Percentiles rank a stretch among this genome's conserved stretches.
Conservation (phyloP, 495 filamentous ascomycete genomes). For the Talaromyces wortmannii region DNA sequence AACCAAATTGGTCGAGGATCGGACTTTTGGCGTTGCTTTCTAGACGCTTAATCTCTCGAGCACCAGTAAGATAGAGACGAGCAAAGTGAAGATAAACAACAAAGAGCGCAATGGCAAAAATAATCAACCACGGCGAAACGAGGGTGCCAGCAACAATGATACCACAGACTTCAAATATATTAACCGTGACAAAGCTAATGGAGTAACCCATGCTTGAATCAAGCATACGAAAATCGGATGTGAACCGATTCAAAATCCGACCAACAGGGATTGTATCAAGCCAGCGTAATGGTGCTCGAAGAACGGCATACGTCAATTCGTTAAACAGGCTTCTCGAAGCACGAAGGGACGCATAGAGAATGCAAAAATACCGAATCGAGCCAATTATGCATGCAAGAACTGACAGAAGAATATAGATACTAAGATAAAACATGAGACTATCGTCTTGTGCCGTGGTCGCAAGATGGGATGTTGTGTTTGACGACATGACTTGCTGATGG, state of each 20-base stretch:
- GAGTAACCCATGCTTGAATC: slow-evolving; percentile 57
- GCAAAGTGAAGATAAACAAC: slow-evolving; percentile 49
- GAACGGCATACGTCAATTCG: slow-evolving; percentile 51
- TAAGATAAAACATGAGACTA: slow-evolving; percentile 53
- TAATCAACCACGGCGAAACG: slow-evolving; percentile 19
- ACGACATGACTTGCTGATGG: slow-evolving; percentile 11
- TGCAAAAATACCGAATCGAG: slow-evolving; percentile 48
- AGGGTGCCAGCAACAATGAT: slow-evolving; percentile 20
- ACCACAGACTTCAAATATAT: slow-evolving; percentile 24
- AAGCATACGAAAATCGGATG: slow-evolving; percentile 59
- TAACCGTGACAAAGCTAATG: slow-evolving; percentile 48
- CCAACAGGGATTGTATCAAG: slow-evolving; percentile 68
- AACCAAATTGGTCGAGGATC: slow-evolving; percentile 66
- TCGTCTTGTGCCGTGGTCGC: slow-evolving; percentile 1
- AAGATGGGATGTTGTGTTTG: neutral
- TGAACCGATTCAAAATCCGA: slow-evolving; percentile 64
- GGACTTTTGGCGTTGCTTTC: slow-evolving; percentile 64
- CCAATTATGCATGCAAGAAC: slow-evolving; percentile 47
- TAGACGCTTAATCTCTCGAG: slow-evolving; percentile 64
- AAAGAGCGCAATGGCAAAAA: slow-evolving; percentile 14
- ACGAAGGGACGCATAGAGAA: slow-evolving; percentile 50
- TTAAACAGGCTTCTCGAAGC: slow-evolving; percentile 63
- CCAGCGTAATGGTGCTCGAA: slow-evolving; percentile 61
- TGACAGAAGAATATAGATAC: slow-evolving; percentile 59
- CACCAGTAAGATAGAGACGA: slow-evolving; percentile 53